Conservation (phyloP, 192 early-diverging fungal species). For the Coemansia sp. region DNA sequence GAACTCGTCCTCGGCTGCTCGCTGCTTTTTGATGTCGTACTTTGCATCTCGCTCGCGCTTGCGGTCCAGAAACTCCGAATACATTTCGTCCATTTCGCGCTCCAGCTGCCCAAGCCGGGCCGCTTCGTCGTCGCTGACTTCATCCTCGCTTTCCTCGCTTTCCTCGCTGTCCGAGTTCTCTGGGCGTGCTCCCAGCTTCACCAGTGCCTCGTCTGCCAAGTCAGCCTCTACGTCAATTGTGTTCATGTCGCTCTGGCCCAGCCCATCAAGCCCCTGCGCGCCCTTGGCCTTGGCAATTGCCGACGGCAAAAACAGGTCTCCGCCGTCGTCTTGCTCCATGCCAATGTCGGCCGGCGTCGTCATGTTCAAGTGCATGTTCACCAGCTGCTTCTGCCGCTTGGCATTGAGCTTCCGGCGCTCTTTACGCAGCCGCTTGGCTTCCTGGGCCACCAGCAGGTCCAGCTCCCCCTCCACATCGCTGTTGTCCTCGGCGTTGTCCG, state of each 20-base stretch:
- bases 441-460: slow-evolving; percentile 46
- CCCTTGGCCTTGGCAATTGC: slow-evolving; percentile 48
- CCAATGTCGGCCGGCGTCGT: slow-evolving; percentile 72
- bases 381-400: slow-evolving; percentile 65
- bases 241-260: slow-evolving; percentile 44
- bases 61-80: slow-evolving; percentile 69
- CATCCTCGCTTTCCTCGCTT: slow-evolving; percentile 17
- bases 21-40: slow-evolving; percentile 64
- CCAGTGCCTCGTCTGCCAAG: slow-evolving; percentile 51
- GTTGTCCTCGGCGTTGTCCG: slow-evolving; percentile 34
- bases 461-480: slow-evolving; percentile 54
- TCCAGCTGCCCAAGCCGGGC: slow-evolving; percentile 64
- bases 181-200: slow-evolving; percentile 54
- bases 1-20: slow-evolving; percentile 69
- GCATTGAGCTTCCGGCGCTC: slow-evolving; percentile 65
- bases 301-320: slow-evolving; percentile 59
- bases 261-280: slow-evolving; percentile 28
- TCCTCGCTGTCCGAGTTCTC: slow-evolving; percentile 18
- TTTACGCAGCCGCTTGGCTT: slow-evolving; percentile 49
- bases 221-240: slow-evolving; percentile 51
- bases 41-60: slow-evolving; percentile 75
- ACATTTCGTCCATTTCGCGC: slow-evolving; percentile 58
- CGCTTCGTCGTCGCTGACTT: slow-evolving; percentile 60
- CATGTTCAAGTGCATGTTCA: slow-evolving; percentile 81
- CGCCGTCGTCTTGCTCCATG: slow-evolving; percentile 62